Conservation (phyloP, 805 yeast genomes). For the Deakozyma indianensis region DNA sequence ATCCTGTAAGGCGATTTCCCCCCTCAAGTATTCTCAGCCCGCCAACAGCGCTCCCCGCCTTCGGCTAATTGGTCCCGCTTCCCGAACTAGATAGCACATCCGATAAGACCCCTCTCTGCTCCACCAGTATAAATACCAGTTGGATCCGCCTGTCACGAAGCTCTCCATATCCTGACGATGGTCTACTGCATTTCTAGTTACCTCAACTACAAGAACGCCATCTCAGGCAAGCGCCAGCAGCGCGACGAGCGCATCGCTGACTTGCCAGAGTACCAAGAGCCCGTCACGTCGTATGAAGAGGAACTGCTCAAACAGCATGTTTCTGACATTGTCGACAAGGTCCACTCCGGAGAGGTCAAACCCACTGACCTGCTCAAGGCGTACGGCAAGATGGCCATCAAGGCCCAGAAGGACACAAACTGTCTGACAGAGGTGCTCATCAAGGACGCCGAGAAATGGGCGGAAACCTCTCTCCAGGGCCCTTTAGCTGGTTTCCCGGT, state of each 20-base stretch:
- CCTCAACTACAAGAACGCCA: slow-evolving; percentile 6
- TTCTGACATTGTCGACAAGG: slow-evolving; percentile 25
- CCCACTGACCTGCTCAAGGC: slow-evolving; percentile 45
- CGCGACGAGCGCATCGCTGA: slow-evolving; percentile 21
- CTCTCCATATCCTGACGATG: too few relatives aligned
- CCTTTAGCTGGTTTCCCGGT: slow-evolving; percentile 53
- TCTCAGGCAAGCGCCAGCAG: slow-evolving; percentile 20
- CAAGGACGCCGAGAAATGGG: slow-evolving; percentile 54
- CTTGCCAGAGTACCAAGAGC: slow-evolving; percentile 26
- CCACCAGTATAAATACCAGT: too few relatives aligned
- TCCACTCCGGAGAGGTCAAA: slow-evolving; percentile 32
- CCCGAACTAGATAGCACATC: too few relatives aligned
- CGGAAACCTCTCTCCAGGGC: slow-evolving; percentile 36
- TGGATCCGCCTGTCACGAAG: too few relatives aligned
- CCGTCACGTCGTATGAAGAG: slow-evolving; percentile 20
- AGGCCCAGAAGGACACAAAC: slow-evolving; percentile 44
- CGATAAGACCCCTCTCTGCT: too few relatives aligned
- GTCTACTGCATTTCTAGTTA: neutral
- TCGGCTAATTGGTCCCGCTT: too few relatives aligned
- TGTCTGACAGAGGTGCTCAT: slow-evolving; percentile 48
- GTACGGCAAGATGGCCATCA: slow-evolving; percentile 48
- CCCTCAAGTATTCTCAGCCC: too few relatives aligned
- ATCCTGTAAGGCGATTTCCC: too few relatives aligned
- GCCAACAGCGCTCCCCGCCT: too few relatives aligned
- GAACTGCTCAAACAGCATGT: slow-evolving; percentile 29